Evolutionary conservation across 1,284 basidiomycete genomes (phyloP).

Genomic region (Mycena sp.): DNA sequence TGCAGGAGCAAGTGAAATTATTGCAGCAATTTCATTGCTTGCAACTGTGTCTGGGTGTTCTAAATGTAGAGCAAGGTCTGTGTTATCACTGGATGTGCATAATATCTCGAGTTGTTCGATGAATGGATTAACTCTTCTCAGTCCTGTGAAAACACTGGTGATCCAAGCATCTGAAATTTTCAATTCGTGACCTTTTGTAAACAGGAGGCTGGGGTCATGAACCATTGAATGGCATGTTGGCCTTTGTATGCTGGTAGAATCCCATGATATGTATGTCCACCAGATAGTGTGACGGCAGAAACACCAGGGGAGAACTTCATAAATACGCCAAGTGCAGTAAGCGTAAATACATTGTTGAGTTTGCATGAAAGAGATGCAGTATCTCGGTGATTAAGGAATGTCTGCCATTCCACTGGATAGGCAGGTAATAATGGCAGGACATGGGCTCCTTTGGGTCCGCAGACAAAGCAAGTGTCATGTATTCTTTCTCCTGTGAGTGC

Average conservation of each 20-base stretch:
- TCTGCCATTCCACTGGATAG: background rate
- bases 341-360: background rate
- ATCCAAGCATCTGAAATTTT: background rate
- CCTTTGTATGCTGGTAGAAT: background rate
- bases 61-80: constrained; percentile 1
- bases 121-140: background rate
- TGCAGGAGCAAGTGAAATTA: constrained; percentile 2
- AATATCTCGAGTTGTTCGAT: background rate
- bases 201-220: background rate
- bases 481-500: background rate
- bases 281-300: constrained; percentile 1
- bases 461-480: background rate
- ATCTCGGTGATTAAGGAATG: background rate
- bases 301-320: background rate
- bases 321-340: constrained; percentile 7
- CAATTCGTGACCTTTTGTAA: background rate
- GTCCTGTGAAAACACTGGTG: background rate
- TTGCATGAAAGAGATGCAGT: background rate
- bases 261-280: background rate
- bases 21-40: background rate
- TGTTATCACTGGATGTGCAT: background rate
- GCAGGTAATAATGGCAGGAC: background rate
- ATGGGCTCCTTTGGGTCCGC: background rate
- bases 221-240: background rate
- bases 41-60: background rate